These are phyloP conservation scores for Prinsepia uniflora DNA, from an alignment of 306 rosid genomes.

Conservation along the genomic window DNA sequence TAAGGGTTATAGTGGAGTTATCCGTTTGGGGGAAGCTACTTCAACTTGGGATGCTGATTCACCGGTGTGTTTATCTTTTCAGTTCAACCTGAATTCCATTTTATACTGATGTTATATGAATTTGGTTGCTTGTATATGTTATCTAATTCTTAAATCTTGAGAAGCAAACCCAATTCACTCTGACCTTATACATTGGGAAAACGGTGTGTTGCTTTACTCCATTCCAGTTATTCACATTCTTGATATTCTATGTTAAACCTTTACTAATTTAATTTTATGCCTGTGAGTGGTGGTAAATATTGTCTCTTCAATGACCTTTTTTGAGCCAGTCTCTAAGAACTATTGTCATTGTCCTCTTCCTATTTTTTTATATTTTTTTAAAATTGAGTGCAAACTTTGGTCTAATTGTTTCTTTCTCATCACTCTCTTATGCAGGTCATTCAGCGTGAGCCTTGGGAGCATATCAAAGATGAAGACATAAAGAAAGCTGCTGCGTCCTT, in stretches of 20 bases:
- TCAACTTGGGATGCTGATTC: conserved; percentile 99
- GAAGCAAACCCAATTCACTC: neutral
- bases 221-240: no score
- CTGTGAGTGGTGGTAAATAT: neutral
- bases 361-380: neutral
- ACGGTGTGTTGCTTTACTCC: neutral
- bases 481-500: conserved; percentile 66
- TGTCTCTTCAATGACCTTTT: neutral
- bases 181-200: neutral
- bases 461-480: conserved; percentile 85
- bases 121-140: neutral
- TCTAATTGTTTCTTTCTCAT: conserved; percentile 22
- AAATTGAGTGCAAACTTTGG: neutral
- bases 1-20: conserved; percentile 90
- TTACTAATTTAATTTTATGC: neutral
- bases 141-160: neutral
- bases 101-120: neutral
- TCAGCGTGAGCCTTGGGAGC: conserved; percentile 99
- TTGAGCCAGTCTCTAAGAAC: neutral
- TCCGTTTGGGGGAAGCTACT: conserved; percentile 97
- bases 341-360: neutral
- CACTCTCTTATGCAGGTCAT: conserved; percentile 60
- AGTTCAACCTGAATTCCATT: neutral
- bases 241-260: no score
- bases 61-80: conserved; percentile 53